Base-by-base conservation (phyloP, 2,329 filamentous ascomycete genomes). In the Hymenoscyphus repandus region DNA sequence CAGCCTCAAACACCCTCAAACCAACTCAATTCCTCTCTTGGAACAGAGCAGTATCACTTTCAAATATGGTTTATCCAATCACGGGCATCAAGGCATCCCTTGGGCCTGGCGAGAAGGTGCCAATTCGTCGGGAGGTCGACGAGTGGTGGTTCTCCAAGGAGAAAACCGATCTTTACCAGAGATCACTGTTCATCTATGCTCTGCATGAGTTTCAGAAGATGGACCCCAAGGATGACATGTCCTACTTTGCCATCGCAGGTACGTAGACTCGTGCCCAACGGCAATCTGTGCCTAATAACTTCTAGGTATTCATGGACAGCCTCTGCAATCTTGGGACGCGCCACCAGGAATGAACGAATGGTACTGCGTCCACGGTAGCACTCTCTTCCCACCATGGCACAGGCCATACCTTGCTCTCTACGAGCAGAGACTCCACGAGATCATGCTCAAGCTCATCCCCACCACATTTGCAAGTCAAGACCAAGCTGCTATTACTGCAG, bases 301-400 rank as follows among this genome's bases (percentile, higher is more conserved):
- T 3, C 15, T 30, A 56, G 54, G 54, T 27, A 56, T 56, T 20
- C 54, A 56, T 18, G 54, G 54, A 3, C 51, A 54, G 40, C 54
- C 54, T 32, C 32, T 56, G 11, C 41, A 45, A 11, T 33, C 54
- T 2, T 56, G 54, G 54, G 54, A 56, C 20, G 41, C 51, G n/a
- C 41, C 49, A 31, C 37, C 32, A 17, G 45, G 48, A 2, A 39
- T 51, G 30, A 30, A 40, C 11, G 20, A 33, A 11, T 89, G 88
- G 45, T 93, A 90, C 66, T 93, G 89, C 66, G 78, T 80, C n/a
- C 89, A 95, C 68, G 78, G 75, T 17, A 86, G 85, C 2, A 79
- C 83, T 34, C 70, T 56, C 3, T 56, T 58, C 36, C 51, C 56
- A 30, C 49, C 54, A 20, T 81, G 76, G 78, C 78, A 82, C 62